phyloP scores from a whole-genome alignment of 352 stramenopile genomes.

The Phytophthora boehmeriae region DNA sequence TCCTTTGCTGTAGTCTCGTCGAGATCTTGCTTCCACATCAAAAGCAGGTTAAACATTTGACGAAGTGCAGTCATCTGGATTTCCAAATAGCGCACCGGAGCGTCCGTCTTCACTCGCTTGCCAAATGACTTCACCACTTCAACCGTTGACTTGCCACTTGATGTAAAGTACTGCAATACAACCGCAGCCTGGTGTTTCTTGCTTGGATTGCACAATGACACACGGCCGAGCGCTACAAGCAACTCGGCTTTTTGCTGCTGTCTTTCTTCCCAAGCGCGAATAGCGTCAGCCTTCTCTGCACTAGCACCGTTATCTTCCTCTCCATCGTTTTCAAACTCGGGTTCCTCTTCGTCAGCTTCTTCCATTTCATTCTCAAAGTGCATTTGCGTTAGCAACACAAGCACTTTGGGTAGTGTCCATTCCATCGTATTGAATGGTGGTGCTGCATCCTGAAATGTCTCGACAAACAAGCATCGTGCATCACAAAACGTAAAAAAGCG shows the following conservation, averaged over 20 bases:
- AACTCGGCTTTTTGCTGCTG: constrained; percentile 60
- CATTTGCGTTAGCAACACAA: constrained; percentile 78
- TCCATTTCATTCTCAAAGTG: constrained; percentile 84
- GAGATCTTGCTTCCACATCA: constrained; percentile 70
- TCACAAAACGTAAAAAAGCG: constrained; percentile 87
- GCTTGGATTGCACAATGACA: constrained; percentile 83
- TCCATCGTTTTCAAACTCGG: constrained; percentile 36
- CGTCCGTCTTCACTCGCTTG: constrained; percentile 78
- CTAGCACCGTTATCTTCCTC: constrained; percentile 18
- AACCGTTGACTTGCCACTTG: constrained; percentile 49
- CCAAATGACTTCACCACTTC: constrained; percentile 84
- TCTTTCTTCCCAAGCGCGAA: constrained; percentile 32
- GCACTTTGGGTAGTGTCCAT: constrained; percentile 70
- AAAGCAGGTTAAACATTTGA: constrained; percentile 66
- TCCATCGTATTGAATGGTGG: constrained; percentile 66
- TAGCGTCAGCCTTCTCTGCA: constrained; percentile 27
- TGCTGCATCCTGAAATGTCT: constrained; percentile 73
- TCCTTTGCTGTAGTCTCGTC: constrained; percentile 20
- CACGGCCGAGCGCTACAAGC: constrained; percentile 68
- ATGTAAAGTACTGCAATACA: constrained; percentile 72
- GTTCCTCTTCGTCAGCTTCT: constrained; percentile 56
- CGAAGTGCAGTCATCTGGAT: constrained; percentile 89
- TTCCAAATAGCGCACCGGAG: constrained; percentile 82
- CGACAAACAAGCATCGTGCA: constrained; percentile 78
- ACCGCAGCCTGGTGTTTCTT: constrained; percentile 82